These are phyloP conservation scores for Leishmania major DNA, from an alignment of 208 protist genomes.

Conservation along the genomic window DNA sequence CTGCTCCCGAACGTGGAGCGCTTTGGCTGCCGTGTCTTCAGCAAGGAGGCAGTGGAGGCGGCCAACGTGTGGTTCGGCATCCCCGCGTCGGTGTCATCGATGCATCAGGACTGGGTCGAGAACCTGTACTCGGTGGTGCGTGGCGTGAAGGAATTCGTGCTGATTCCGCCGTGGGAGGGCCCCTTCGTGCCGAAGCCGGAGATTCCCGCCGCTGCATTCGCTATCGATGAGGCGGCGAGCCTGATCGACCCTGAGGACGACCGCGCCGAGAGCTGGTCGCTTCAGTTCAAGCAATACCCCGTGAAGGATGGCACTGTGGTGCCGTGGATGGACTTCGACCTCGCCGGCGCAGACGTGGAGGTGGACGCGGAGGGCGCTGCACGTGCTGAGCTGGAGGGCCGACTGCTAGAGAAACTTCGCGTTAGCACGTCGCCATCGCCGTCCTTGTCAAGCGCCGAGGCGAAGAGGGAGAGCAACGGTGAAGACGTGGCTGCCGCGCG, in stretches of 20 bases:
- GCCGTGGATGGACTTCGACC: conserved; percentile 89
- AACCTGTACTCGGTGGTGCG: conserved; percentile 92
- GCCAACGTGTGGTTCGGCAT: conserved; percentile 92
- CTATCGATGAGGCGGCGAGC: conserved; percentile 36
- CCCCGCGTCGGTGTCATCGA: conserved; percentile 74
- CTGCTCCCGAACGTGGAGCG: conserved; percentile 52
- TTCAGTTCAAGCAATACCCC: conserved; percentile 50
- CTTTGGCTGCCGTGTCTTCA: conserved; percentile 78
- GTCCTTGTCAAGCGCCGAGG: conserved; percentile 1
- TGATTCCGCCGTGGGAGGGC: conserved; percentile 89
- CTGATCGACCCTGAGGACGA: conserved; percentile 17
- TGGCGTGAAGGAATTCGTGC: conserved; percentile 90
- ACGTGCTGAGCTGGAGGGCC: conserved; percentile 20
- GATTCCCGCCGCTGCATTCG: conserved; percentile 66
- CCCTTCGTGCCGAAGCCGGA: conserved; percentile 84
- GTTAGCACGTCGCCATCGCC: neutral
- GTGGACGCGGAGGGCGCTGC: conserved; percentile 26
- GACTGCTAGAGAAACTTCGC: conserved; percentile 36
- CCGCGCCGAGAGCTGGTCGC: conserved; percentile 23
- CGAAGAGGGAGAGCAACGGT: neutral
- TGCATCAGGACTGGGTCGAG: conserved; percentile 94
- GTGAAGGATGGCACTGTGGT: conserved; percentile 65
- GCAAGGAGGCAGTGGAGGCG: conserved; percentile 66
- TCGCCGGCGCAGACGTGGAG: conserved; percentile 57
- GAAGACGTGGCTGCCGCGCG: conserved; percentile 8